Evolutionary conservation across 1,139 yeast species (phyloP), one percentile per base, ranked within the genome.

Genomic region (Meyerozyma smithsonii): DNA sequence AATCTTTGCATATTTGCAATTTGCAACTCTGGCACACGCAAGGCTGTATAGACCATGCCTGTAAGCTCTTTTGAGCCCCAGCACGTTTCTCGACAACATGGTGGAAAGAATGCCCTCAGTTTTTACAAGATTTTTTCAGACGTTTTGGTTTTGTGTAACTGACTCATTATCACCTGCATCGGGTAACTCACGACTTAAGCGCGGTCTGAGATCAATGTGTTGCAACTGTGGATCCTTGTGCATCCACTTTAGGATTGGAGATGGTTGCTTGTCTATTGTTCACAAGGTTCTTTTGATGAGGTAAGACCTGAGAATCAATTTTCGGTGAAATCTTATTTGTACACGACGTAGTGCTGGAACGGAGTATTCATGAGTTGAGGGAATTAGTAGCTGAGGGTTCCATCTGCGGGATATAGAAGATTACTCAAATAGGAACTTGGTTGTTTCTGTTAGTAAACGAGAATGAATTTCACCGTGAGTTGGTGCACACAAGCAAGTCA

Each of bases 151-250:
- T 30, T 30, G 34, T 28, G 36, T 44, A 40, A 43, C 49, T 52
- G 56, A 55, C 54, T 54, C 59, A 55, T 48, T 53, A 50, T 55
- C 58, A 51, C 48, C 69, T 69, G 62, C 64, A 61, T 54, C 46
- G 42, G 57, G 67, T 56, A 64, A 61, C 54, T 47, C 35, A 37
- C 42, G 32, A 37, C 30, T 46, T 65, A 64, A 63, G 69, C 73
- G 73, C 72, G 72, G 69, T 66, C 47, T 52, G 47, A 58, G 59
- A 67, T 67, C 73, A 55, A 63, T 43, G 40, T 35, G 35, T n/a
- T 28, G 18, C 18, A 28, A 7, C 32, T 28, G 63, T 32, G 59
- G 41, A 42, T 64, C 69, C 28, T 32, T 36, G 45, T 58, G 53
- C 5, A 64, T 55, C 70, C 70, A 64, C 45, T 61, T 56, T 14